Evolutionary conservation across 2,329 filamentous ascomycete species (phyloP), one percentile per base, ranked within the genome.

Genomic region (Ophiostoma tasmaniense): DNA sequence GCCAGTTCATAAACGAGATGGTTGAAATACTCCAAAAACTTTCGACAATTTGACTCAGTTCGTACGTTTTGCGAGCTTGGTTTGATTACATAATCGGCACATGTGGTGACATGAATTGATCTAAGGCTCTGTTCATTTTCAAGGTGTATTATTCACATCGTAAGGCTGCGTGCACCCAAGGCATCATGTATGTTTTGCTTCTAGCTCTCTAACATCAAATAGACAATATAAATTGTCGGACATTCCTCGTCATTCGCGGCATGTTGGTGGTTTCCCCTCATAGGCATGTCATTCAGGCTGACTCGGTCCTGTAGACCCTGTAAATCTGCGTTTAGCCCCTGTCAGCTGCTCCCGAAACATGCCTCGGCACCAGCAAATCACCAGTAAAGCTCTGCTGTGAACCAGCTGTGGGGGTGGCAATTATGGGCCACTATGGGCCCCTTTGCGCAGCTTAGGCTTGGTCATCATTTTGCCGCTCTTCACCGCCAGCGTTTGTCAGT

Each of bases 301-400:
- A 6, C 17, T 45, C 62, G 22, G 62, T 1, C 33, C 13, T 20
- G n/a, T 22, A 39, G n/a, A 14, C 28, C 33, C 62, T 64, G 30
- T 37, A 64, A 39, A 39, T 37, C 4, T 42, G 35, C n/a, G 17
- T 42, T n/a, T 22, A n/a, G 37, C 64, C n/a, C 64, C 14, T 55
- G 52, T 68, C 69, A 68, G 37, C 52, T 70, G 69, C 69, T 70
- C 69, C 69, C 69, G 69, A 68, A 35, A 67, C 30, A 37, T 67
- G 69, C 69, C 69, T 70, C 69, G 69, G 69, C 39, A 68, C 50
- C 62, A 25, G 17, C 37, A 37, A 28, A 17, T 67, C 39, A 68
- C 37, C 62, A 25, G 10, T 37, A 28, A 35, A 17, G 28, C 4
- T 37, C 50, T 55, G 50, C 25, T 55, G 50, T 25, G 13, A 25